phyloP scores from a whole-genome alignment of 2,329 filamentous ascomycete species.

The Colletotrichum tabaci region DNA sequence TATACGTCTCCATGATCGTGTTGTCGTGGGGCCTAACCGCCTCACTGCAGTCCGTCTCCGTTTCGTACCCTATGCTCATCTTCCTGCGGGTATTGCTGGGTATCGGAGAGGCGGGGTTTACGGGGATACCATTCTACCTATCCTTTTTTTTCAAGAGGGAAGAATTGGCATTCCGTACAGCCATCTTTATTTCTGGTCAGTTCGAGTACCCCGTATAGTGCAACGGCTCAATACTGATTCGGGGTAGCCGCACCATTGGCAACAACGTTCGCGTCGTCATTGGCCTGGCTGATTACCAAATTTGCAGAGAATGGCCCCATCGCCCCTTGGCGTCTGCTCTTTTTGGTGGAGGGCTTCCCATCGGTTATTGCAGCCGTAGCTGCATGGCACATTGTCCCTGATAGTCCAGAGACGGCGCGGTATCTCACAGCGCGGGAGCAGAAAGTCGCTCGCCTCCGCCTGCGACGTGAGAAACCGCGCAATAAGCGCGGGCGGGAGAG shows the following conservation, averaged over 20 bases:
- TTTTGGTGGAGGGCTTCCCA: constrained; percentile 88
- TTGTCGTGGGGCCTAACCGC: constrained; percentile 85
- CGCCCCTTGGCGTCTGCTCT: constrained; percentile 88
- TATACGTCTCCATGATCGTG: constrained; percentile 74
- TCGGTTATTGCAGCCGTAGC: constrained; percentile 81
- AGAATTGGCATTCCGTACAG: constrained; percentile 88
- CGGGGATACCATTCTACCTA: constrained; percentile 74
- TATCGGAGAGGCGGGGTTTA: constrained; percentile 76
- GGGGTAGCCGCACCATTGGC: constrained; percentile 83
- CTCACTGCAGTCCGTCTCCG: constrained; percentile 78
- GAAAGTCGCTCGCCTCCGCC: constrained; percentile 79
- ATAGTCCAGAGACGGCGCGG: constrained; percentile 76
- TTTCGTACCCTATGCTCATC: constrained; percentile 73
- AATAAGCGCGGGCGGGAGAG: constrained; percentile 43
- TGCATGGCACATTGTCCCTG: constrained; percentile 83
- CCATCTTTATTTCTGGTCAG: constrained; percentile 84
- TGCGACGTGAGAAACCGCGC: constrained; percentile 65
- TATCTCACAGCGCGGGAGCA: constrained; percentile 76
- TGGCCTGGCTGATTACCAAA: constrained; percentile 85
- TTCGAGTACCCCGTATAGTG: constrained; percentile 13
- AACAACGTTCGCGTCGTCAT: constrained; percentile 83
- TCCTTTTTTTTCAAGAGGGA: constrained; percentile 75
- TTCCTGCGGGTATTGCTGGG: constrained; percentile 70
- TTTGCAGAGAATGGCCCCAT: constrained; percentile 77
- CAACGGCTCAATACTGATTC: constrained; percentile 51